A percentile compares a stretch with the other conserved stretches of the same genome.
phyloP scores from a whole-genome alignment of 176 grass and related monocot species.

The Carex kokanica region DNA sequence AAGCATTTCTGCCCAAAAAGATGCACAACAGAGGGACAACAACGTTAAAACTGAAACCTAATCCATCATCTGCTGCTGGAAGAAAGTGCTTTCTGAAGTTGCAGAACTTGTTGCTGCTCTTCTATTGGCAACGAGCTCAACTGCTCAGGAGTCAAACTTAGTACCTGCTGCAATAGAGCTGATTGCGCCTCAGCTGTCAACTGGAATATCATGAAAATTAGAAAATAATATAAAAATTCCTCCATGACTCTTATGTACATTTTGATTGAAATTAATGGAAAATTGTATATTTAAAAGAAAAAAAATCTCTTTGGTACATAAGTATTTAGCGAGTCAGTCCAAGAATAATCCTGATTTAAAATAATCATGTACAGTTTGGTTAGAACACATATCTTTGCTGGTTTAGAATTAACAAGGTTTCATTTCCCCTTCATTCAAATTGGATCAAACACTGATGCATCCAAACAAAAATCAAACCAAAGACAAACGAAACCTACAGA shows the following conservation, averaged over 20 bases:
- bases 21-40: conserved; percentile 8
- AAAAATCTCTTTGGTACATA: not conserved
- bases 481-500: not conserved
- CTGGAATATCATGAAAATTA: conserved; percentile 38
- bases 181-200: conserved; percentile 60
- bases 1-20: not conserved
- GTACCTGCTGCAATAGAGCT: conserved; percentile 80
- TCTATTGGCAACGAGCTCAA: conserved; percentile 73
- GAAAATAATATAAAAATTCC: not conserved
- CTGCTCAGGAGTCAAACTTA: conserved; percentile 81
- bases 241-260: not conserved
- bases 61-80: conserved; percentile 39
- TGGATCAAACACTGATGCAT: not conserved
- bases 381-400: not conserved
- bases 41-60: not conserved
- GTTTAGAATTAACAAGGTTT: not conserved
- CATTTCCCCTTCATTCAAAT: not conserved
- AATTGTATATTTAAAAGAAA: not conserved
- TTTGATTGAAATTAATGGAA: not conserved
- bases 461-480: not conserved
- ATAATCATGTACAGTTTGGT: not conserved
- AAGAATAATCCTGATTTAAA: not conserved
- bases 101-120: conserved; percentile 81
- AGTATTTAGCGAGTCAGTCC: not conserved
- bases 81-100: conserved; percentile 87